Evolutionary conservation across 2,329 filamentous ascomycete species (phyloP).

Genomic region (Chaetomiaceae sp.): DNA sequence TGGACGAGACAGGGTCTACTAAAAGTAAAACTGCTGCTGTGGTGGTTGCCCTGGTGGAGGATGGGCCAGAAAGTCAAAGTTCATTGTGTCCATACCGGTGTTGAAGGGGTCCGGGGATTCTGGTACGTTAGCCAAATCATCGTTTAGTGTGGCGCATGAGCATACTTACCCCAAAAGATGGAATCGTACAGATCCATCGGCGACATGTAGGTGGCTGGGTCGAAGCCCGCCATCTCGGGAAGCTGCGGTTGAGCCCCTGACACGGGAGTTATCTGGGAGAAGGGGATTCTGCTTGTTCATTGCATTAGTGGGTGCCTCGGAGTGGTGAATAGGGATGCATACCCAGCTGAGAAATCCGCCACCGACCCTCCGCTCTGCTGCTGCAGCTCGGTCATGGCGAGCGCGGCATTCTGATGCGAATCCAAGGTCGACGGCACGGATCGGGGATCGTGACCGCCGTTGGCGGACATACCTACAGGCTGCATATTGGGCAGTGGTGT

Average conservation of each 20-base stretch:
- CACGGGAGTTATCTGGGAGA: constrained; percentile 9
- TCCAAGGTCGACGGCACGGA: constrained; percentile 34
- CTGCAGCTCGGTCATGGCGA: constrained; percentile 63
- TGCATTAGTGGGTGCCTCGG: constrained; percentile 3
- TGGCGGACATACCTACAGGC: constrained; percentile 20
- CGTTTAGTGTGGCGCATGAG: too few species aligned
- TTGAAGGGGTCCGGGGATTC: constrained; percentile 59
- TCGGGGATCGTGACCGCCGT: constrained; percentile 9
- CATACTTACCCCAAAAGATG: constrained; percentile 63
- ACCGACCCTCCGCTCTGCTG: constrained; percentile 55
- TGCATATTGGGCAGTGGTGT: constrained; percentile 38
- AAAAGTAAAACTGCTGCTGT: constrained; percentile 55
- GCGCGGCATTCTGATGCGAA: constrained; percentile 57
- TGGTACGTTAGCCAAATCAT: too few species aligned
- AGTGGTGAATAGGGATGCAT: constrained; percentile 12
- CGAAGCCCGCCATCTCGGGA: constrained; percentile 45
- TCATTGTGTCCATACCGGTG: constrained; percentile 51
- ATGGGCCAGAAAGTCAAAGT: constrained; percentile 57
- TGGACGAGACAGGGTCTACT: not conserved
- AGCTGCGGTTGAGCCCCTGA: constrained; percentile 28
- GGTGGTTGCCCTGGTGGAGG: constrained; percentile 55
- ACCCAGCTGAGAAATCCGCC: constrained; percentile 42
- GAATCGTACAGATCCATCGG: constrained; percentile 66
- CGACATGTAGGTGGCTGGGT: constrained; percentile 57
- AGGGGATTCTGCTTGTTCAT: constrained; percentile 17